Base-by-base conservation (phyloP, 2,329 filamentous ascomycete species). In the Claviceps purpurea region DNA sequence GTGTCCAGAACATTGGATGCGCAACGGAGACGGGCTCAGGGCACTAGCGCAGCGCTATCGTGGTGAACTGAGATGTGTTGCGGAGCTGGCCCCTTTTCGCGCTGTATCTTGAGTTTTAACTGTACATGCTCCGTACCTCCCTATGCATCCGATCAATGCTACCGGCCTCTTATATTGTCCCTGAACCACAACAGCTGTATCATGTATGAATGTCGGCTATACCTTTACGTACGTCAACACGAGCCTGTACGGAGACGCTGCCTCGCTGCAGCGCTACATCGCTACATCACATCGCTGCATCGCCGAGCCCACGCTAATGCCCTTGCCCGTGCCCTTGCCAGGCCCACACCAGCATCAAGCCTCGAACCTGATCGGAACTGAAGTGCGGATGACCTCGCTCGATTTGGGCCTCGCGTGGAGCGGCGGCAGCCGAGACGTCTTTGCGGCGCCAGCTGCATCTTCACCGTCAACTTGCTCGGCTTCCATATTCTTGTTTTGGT, bases 331-430 rank as follows among this genome's bases (percentile, higher is more conserved):
- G 24, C 48, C 40, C 40, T 41, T 34, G 24, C 22, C 48, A 5
- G 18, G 37, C 4, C 37, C 47, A 39, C 47, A 41, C 30, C 46
- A 45, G 22, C 43, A 45, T 26, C 43, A 45, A 45, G 43, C 34
- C 34, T 47, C 47, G 16, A 49, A 50, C 40, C 30, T 5, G 49
- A 50, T 50, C 49, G 42, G 42, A 50, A 26, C 10, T 45, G 49
- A 30, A 39, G 39, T 46, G 49, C 20, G 49, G 34, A 50, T 45
- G 42, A 39, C 49, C 14, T 50, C 41, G 24, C 42, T 46, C 42
- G 30, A 46, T 53, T 47, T 47, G 24, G 26, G 45, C 38, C n/a
- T 42, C 24, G 42, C 46, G 24, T 40, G 46, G 11, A 38, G 26
- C n/a, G 18, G 18, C 41, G 18, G 49, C 30, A 24, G 20, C 5